Base-by-base conservation (phyloP, 306 rosid genomes). In the Ormosia semicastrata region DNA sequence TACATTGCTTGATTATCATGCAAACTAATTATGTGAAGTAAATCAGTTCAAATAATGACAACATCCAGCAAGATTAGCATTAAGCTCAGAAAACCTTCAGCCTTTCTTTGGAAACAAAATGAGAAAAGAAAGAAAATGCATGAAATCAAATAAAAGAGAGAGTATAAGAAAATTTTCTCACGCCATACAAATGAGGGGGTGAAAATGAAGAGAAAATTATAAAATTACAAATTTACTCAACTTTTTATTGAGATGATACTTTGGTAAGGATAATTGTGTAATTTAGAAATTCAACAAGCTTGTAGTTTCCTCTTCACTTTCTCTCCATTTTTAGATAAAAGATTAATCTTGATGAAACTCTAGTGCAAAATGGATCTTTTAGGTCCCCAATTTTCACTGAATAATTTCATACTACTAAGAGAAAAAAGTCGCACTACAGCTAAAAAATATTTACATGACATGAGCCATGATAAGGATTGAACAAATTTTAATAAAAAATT, bases 41-140 rank as follows among this genome's bases (percentile, higher is more conserved):
- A 78, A 85, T 49, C 52, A 57, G 70, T 46, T 59, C 9, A 75
- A 73, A 60, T 60, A 70, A 15, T 44, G 24, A 66, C 47, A n/a
- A 58, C 52, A 68, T 3, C 40, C 34, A 8, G 56, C 37, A 67
- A 57, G 47, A 37, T 57, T 63, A 58, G 18, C 30, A 66, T 46
- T 32, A 46, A 65, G 43, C 33, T 14, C 24, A 75, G 53, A 66
- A 53, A 49, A 59, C 37, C 66, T 24, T 9, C 24, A 8, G 73
- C 77, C 40, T 71, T 50, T 74, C n/a, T 39, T 73, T 1, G 52
- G 81, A 75, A 84, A 40, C 74, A 49, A 66, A 78, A 30, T 4
- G 43, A 67, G 68, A 76, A 15, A 49, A 80, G 24, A 49, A 43
- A 43, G 9, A 29, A 37, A 59, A 54, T 54, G 50, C 49, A 56